Evolutionary conservation across 1,284 basidiomycete genomes (phyloP), one percentile per base, ranked within the genome.

Genomic region (Xanthoconium separans): DNA sequence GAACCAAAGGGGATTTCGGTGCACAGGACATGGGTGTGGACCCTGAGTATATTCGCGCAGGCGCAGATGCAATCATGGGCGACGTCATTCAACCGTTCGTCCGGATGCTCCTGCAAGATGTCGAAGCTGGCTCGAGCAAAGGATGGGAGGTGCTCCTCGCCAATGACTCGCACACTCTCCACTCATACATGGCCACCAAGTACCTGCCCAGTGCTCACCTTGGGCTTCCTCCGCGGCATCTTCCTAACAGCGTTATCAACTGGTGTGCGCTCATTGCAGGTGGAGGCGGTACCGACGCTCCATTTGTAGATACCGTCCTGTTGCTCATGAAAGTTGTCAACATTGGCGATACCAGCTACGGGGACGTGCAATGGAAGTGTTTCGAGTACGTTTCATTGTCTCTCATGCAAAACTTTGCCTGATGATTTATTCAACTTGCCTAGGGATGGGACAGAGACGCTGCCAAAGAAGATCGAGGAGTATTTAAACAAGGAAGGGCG

Each of bases 261-360:
- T 70, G 66, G 65, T 61, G 58, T 20, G 54, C 41, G 30, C 54
- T 55, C 6, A 48, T 70, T 34, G 6, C 22, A 22, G 22, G 22
- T 15, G 50, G 6, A 27, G 15, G n/a, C 7, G 6, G 2, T 15
- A 1, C 12, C n/a, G 44, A 56, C 2, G 1, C 3, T 27, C 36
- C 45, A 18, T 44, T 57, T 3, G 7, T n/a, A 33, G 45, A 59
- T 5, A 0, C 12, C 3, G 18, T 59, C 58, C n/a, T 59, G 16
- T 5, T 1, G 0, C 31, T 3, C 0, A 0, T 50, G 31, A 16
- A 27, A 18, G 6, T 6, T 15, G 1, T 22, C 13, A 22, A 15
- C 9, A 11, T 20, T 6, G 42, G 22, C 42, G 30, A 39, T 16
- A 29, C 11, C 8, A 10, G 37, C 31, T 36, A 27, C 18, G 31